Evolutionary conservation across 345 rosid species (phyloP).

Genomic region (Eucalyptus marginata): DNA sequence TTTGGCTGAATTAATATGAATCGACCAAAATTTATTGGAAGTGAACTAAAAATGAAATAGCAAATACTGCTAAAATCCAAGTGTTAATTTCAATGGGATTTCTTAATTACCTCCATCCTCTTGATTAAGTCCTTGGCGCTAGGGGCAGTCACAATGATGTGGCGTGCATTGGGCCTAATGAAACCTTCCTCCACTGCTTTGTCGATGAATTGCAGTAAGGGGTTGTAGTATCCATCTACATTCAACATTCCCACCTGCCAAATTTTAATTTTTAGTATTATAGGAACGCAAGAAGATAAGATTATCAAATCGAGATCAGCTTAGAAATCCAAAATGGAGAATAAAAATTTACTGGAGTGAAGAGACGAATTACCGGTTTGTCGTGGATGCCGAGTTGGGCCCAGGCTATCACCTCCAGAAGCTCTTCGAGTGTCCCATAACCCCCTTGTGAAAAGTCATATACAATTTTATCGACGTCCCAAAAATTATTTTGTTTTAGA

Average conservation of each 20-base stretch:
- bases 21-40: background rate
- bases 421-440: background rate
- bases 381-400: background rate
- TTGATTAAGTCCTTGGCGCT: background rate
- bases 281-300: background rate
- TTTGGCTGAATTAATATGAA: background rate
- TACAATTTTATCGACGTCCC: background rate
- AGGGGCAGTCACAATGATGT: constrained; percentile 5
- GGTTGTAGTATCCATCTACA: constrained; percentile 10
- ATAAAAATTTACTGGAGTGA: background rate
- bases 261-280: background rate
- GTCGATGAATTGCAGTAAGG: background rate
- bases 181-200: constrained; percentile 13
- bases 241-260: constrained; percentile 12
- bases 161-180: constrained; percentile 2
- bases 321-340: background rate
- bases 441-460: background rate
- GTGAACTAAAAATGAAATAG: background rate
- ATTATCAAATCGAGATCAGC: background rate
- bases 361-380: background rate
- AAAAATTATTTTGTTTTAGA: background rate
- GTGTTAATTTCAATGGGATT: background rate
- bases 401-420: constrained; percentile 1
- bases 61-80: background rate
- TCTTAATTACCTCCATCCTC: constrained; percentile 1